Evolutionary conservation across 1,284 basidiomycete genomes (phyloP), one percentile per base, ranked within the genome.

Genomic region (Irpex sp.): DNA sequence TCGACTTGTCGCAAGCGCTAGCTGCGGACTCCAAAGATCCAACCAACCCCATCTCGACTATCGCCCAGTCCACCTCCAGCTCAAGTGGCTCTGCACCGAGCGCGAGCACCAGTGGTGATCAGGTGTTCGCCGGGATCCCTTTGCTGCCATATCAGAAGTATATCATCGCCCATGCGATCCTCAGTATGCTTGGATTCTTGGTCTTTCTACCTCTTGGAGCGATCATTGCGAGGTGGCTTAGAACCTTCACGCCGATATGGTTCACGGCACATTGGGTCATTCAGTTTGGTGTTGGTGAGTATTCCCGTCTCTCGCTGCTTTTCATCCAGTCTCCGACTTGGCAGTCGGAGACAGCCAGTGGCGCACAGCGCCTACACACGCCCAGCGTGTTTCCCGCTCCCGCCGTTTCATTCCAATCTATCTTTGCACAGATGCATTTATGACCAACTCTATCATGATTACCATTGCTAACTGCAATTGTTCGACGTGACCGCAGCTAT

Each of bases 91-190:
- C 58, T 26, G 21, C 7, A 37, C 38, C 62, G 40, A 56, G 31
- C n/a, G 54, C 15, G 8, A 56, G 13, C n/a, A 56, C 54, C 21
- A 37, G 40, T 21, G 6, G 26, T 11, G 47, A 48, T 15, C 19
- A 47, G 6, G 26, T 34, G 26, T 57, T 54, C 17, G 37, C 59
- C 40, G 38, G 40, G n/a, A 55, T 59, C 36, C 73, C 73, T n/a
- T 66, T 73, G 58, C 66, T 68, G 36, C 67, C 67, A 48, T 75
- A 69, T 66, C 68, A 74, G 68, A 67, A 73, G 64, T 66, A 69
- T 64, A 68, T 81, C 60, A 69, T 81, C 49, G 77, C 78, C 1
- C 80, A 81, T 67, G 77, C 73, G 4, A 66, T 73, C 36, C 64
- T 73, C 40, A 73, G 67, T 64, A 66, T 69, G 55, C 63, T 76